Base-by-base conservation (phyloP, 805 yeast genomes). In the Lipomyces starkeyi region DNA sequence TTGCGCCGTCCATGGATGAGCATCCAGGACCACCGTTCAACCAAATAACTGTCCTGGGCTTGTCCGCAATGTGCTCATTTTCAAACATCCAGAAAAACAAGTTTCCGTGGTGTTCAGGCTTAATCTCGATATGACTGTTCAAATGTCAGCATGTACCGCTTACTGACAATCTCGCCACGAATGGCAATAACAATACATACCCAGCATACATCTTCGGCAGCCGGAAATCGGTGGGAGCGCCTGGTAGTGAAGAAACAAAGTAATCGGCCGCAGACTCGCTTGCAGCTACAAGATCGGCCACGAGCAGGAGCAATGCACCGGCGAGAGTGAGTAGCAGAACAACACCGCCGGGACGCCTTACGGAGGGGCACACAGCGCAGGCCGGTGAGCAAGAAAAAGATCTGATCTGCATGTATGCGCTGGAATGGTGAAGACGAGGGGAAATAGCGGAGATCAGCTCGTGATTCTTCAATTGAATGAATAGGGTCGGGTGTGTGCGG, bases 21-120 rank as follows among this genome's bases (percentile, higher is more conserved):
- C 99, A 95, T 0, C 99, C 99, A 0, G 99, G 99, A 0, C 99
- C 99, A 53, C 99, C 99, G 77, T 95, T 95, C 27, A 95, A 83
- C 98, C 99, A 95, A 64, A 95, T 83, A 29, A 82, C 58, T 2
- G 82, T 80, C 27, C 73, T 74, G 7, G 76, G 78, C 49, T 76
- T 76, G 17, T 78, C 74, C 5, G 76, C 74, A 27, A 72, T 68
- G 61, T 73, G 75, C 63, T 75, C 71, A 34, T 76, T 73, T 57
- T 78, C 80, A 64, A 88, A 88, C 74, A 85, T 86, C 97, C 97
- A 91, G 76, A 91, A 93, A 75, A 90, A 93, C 74, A 91, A 83
- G 73, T 85, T 83, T 37, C 89, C 87, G 53, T 84, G 79, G 69
- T 83, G 83, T 53, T 83, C 85, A 1, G 83, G 80, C 67, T 83